phyloP scores from a whole-genome alignment of 1,139 yeast species.

The Pichia sp. region DNA sequence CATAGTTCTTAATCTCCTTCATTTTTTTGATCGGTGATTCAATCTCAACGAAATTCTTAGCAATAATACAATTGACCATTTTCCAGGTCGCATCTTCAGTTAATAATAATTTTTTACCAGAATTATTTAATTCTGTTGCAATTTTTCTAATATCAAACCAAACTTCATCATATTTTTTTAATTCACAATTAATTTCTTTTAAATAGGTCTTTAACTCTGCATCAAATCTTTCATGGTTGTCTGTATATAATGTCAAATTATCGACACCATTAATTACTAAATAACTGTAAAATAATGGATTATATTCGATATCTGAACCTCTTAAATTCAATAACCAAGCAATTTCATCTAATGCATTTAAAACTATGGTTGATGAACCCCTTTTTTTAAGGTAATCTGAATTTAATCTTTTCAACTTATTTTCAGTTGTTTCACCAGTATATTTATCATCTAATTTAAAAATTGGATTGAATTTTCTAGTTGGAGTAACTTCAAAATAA shows the following conservation, averaged over 20 bases:
- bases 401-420: constrained; percentile 41
- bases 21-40: constrained; percentile 63
- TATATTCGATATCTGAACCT: constrained; percentile 77
- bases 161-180: constrained; percentile 49
- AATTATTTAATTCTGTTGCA: constrained; percentile 36
- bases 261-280: constrained; percentile 49
- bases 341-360: constrained; percentile 79
- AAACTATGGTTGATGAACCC: constrained; percentile 38
- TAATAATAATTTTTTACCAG: constrained; percentile 44
- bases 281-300: constrained; percentile 87
- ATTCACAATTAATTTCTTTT: constrained; percentile 35
- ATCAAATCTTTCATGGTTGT: constrained; percentile 32
- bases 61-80: constrained; percentile 44
- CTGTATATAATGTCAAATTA: constrained; percentile 55
- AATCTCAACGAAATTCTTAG: constrained; percentile 38
- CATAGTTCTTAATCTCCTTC: constrained; percentile 70
- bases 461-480: constrained; percentile 38
- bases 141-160: constrained; percentile 46
- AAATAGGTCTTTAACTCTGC: constrained; percentile 30
- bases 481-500: constrained; percentile 42
- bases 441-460: constrained; percentile 37
- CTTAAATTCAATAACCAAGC: constrained; percentile 90
- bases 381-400: constrained; percentile 36
- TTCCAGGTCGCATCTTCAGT: constrained; percentile 80
- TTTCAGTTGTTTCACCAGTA: constrained; percentile 37